phyloP scores from a whole-genome alignment of 306 rosid species.

The Mucuna pruriens region DNA sequence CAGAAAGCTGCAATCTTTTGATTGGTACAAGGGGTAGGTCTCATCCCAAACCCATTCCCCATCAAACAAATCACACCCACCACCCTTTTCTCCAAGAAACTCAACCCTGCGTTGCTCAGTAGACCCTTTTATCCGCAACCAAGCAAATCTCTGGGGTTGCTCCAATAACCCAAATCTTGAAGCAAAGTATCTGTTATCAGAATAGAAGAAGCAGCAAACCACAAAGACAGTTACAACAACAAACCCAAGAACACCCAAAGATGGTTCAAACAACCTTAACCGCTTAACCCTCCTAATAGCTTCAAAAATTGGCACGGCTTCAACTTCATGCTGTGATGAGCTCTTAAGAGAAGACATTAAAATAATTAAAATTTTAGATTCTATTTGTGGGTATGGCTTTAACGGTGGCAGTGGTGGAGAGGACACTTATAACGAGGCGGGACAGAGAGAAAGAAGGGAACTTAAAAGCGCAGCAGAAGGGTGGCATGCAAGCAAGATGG shows the following conservation, averaged over 20 bases:
- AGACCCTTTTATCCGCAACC: constrained; percentile 57
- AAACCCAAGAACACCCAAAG: constrained; percentile 71
- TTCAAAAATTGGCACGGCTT: constrained; percentile 57
- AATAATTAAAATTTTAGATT: not conserved
- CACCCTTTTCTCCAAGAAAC: constrained; percentile 60
- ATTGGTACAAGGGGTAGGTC: constrained; percentile 70
- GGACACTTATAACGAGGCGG: not conserved
- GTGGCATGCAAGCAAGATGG: constrained; percentile 42
- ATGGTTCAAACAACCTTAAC: constrained; percentile 62
- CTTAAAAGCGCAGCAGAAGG: constrained; percentile 24
- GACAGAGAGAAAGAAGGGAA: not conserved
- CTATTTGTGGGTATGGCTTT: constrained; percentile 37
- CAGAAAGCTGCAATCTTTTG: constrained; percentile 67
- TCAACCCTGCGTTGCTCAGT: constrained; percentile 51
- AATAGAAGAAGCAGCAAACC: constrained; percentile 60
- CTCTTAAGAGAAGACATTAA: constrained; percentile 55
- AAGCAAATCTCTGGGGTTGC: constrained; percentile 53
- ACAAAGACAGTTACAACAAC: constrained; percentile 53
- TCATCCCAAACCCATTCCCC: constrained; percentile 97
- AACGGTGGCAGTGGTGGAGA: constrained; percentile 23
- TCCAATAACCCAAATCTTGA: constrained; percentile 51
- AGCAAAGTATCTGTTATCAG: constrained; percentile 55
- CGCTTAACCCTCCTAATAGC: constrained; percentile 63
- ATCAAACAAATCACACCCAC: constrained; percentile 70
- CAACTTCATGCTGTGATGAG: constrained; percentile 43